A percentile compares a stretch with the other conserved stretches of the same genome.
phyloP scores from a whole-genome alignment of 2,329 filamentous ascomycete species.

The Aurifilum marmelostoma region DNA sequence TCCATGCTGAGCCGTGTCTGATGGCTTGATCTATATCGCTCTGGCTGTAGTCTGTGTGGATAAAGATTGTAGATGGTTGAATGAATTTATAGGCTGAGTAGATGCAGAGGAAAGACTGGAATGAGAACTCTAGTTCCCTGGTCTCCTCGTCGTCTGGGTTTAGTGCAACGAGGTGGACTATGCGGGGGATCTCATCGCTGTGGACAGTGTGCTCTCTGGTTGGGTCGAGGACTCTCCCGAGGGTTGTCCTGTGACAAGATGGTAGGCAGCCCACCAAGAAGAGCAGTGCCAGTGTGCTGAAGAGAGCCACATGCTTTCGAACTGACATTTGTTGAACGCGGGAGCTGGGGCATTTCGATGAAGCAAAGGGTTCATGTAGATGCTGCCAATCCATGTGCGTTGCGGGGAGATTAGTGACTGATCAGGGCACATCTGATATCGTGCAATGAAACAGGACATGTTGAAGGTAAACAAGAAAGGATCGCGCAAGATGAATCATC shows the following conservation, averaged over 20 bases:
- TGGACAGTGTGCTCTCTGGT: not conserved
- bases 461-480: not conserved
- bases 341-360: not conserved
- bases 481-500: not conserved
- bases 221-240: not conserved
- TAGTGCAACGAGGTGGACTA: conserved; percentile 36
- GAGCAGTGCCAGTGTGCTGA: not conserved
- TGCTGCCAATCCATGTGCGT: not conserved
- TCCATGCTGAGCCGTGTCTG: conserved; percentile 32
- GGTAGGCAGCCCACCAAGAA: conserved; percentile 1
- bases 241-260: not conserved
- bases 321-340: not conserved
- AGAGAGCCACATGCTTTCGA: conserved; percentile 6
- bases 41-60: conserved; percentile 35
- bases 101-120: conserved; percentile 34
- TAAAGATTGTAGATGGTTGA: conserved; percentile 33
- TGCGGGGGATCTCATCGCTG: conserved; percentile 32
- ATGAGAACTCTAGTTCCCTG: conserved; percentile 30
- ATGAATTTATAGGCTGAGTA: conserved; percentile 34
- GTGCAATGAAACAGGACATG: not conserved
- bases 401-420: not conserved
- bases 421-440: not conserved
- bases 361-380: too few relatives aligned
- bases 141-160: conserved; percentile 26
- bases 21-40: conserved; percentile 27